A percentile compares a stretch with the other conserved stretches of the same genome.
Conservation (phyloP, 352 stramenopile genomes). For the Phytophthora cactorum region DNA sequence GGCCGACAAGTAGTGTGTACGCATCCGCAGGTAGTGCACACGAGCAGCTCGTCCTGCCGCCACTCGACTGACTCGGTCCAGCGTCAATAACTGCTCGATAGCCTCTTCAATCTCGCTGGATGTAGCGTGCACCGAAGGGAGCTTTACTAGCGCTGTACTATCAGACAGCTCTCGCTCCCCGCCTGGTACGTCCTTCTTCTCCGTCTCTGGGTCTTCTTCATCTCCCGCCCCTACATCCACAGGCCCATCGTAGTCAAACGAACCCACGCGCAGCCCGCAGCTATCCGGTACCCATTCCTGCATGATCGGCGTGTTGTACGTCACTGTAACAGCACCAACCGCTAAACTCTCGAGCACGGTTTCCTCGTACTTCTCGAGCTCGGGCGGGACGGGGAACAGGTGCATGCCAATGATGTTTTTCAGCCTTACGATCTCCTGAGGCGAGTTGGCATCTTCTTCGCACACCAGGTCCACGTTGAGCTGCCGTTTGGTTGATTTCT, state of each 20-base stretch:
- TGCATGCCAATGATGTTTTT: constrained; percentile 76
- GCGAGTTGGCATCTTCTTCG: constrained; percentile 47
- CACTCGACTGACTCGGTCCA: constrained; percentile 65
- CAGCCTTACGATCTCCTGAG: constrained; percentile 46
- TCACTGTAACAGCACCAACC: constrained; percentile 64
- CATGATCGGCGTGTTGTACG: constrained; percentile 77
- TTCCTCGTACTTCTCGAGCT: constrained; percentile 64
- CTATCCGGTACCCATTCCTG: constrained; percentile 72
- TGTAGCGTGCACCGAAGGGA: constrained; percentile 59
- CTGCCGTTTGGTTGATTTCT: constrained; percentile 21
- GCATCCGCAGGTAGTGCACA: constrained; percentile 64
- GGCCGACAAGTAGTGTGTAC: constrained; percentile 72
- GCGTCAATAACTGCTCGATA: constrained; percentile 46
- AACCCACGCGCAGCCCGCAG: constrained; percentile 59
- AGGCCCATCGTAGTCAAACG: constrained; percentile 44
- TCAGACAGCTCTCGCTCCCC: constrained; percentile 1
- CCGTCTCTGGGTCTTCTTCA: neutral
- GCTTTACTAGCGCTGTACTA: constrained; percentile 28
- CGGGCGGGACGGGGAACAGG: constrained; percentile 64
- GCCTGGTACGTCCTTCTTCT: neutral
- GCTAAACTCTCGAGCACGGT: constrained; percentile 58
- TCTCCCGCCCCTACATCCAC: constrained; percentile 4
- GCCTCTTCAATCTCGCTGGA: constrained; percentile 62
- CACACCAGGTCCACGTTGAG: constrained; percentile 71
- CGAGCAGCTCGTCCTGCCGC: constrained; percentile 59